These are phyloP conservation scores for Murraya paniculata DNA, from an alignment of 345 rosid species.

Conservation along the genomic window DNA sequence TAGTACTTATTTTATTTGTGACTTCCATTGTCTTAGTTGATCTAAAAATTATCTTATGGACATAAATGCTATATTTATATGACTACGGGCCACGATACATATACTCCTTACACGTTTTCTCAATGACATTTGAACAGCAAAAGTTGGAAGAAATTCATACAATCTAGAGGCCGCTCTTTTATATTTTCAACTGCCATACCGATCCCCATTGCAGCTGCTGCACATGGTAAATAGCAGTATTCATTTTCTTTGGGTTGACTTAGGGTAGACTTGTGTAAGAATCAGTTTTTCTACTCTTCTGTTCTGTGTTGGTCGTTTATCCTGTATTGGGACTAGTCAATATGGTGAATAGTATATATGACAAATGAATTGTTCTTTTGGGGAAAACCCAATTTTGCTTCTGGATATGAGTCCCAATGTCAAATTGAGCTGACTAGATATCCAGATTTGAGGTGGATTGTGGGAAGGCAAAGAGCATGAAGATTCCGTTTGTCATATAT, in stretches of 20 bases:
- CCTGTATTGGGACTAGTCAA: too few species aligned
- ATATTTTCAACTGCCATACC: slow-evolving; percentile 87
- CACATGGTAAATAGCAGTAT: slow-evolving; percentile 49
- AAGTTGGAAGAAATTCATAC: slow-evolving; percentile 88
- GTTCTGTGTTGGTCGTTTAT: background rate
- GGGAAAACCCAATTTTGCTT: background rate
- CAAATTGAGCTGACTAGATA: background rate
- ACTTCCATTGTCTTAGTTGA: background rate
- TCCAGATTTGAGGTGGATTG: background rate
- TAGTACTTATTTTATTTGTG: background rate
- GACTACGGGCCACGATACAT: background rate
- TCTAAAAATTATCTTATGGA: background rate
- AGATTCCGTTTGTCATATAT: background rate
- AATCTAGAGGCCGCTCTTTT: slow-evolving; percentile 86
- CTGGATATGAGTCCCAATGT: background rate
- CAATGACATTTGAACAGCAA: slow-evolving; percentile 44
- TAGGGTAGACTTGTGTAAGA: background rate
- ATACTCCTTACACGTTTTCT: background rate
- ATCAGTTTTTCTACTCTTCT: background rate
- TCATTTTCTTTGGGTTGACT: background rate
- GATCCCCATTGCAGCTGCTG: slow-evolving; percentile 83
- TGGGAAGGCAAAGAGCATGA: background rate
- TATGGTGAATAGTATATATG: background rate
- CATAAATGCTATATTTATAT: background rate
- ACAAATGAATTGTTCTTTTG: background rate